Percentiles rank a stretch among this genome's conserved stretches.
phyloP scores from a whole-genome alignment of 2,329 filamentous ascomycete genomes.

The Huntiella savannae region DNA sequence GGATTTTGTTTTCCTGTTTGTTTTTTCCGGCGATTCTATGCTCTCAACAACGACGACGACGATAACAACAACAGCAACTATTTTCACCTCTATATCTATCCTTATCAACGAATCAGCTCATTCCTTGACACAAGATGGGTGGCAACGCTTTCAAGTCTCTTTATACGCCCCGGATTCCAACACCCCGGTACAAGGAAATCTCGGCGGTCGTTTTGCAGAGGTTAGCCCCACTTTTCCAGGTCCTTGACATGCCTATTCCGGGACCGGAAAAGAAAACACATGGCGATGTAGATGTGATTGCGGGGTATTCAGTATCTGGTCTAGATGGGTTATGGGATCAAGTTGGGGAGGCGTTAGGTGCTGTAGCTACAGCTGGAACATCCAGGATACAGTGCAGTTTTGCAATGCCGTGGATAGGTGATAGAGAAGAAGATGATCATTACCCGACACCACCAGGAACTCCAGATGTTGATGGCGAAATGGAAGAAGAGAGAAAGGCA shows the following conservation, averaged over 20 bases:
- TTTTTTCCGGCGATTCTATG: background rate
- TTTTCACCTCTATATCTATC: background rate
- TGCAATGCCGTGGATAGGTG: constrained; percentile 28
- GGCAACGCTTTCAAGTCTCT: constrained; percentile 20
- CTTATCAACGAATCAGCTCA: too few species aligned
- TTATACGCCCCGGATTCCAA: constrained; percentile 45
- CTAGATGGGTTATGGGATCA: too few species aligned
- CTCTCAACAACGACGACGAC: background rate
- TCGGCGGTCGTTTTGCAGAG: constrained; percentile 26
- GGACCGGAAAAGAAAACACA: constrained; percentile 47
- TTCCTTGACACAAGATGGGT: constrained; percentile 1
- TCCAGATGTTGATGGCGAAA: background rate
- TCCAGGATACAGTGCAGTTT: constrained; percentile 18
- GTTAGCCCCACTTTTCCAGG: constrained; percentile 32
- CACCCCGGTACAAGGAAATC: constrained; percentile 33
- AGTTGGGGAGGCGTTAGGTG: too few species aligned
- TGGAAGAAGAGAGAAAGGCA: background rate
- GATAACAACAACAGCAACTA: background rate
- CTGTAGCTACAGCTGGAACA: too few species aligned
- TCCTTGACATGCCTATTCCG: constrained; percentile 43
- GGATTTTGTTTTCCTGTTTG: background rate
- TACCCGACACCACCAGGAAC: background rate
- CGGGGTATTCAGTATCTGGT: too few species aligned
- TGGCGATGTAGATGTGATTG: constrained; percentile 58
- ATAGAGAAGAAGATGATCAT: too few species aligned